Conservation (phyloP, 2,329 filamentous ascomycete genomes). For the Clonostachys chloroleuca region DNA sequence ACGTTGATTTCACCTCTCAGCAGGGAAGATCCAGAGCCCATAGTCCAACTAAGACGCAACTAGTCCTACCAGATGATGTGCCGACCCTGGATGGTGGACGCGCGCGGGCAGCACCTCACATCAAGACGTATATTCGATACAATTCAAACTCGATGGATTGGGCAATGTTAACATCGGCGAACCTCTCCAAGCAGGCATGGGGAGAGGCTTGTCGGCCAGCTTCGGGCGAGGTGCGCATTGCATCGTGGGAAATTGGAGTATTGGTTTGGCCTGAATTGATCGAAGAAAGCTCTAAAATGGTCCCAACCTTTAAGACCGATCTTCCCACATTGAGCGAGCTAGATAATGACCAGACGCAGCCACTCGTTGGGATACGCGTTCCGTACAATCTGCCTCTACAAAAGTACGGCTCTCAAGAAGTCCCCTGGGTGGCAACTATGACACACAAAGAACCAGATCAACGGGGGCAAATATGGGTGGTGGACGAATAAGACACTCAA, state of each 20-base stretch:
- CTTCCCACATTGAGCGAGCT: conserved; percentile 22
- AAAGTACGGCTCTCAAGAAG: conserved; percentile 56
- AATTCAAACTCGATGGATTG: conserved; percentile 62
- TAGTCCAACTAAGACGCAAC: background rate
- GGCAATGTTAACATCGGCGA: conserved; percentile 88
- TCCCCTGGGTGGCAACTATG: conserved; percentile 72
- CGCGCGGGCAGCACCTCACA: conserved; percentile 73
- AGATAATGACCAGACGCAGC: conserved; percentile 11
- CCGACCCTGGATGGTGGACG: conserved; percentile 48
- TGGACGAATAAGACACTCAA: background rate
- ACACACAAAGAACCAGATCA: conserved; percentile 59
- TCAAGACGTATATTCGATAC: conserved; percentile 83
- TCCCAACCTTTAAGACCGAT: conserved; percentile 64
- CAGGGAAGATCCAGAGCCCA: no score
- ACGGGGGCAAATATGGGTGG: conserved; percentile 26
- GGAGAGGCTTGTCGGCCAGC: conserved; percentile 53
- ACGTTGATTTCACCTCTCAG: background rate
- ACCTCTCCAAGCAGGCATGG: conserved; percentile 87
- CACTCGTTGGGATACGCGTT: conserved; percentile 66
- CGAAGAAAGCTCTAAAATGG: conserved; percentile 51
- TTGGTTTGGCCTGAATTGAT: conserved; percentile 71
- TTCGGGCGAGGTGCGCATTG: conserved; percentile 61
- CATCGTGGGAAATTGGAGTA: conserved; percentile 82
- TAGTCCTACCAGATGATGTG: conserved; percentile 16
- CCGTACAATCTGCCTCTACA: conserved; percentile 78